Conservation (phyloP, 1,284 basidiomycete genomes). For the Hymenochaete sp. region DNA sequence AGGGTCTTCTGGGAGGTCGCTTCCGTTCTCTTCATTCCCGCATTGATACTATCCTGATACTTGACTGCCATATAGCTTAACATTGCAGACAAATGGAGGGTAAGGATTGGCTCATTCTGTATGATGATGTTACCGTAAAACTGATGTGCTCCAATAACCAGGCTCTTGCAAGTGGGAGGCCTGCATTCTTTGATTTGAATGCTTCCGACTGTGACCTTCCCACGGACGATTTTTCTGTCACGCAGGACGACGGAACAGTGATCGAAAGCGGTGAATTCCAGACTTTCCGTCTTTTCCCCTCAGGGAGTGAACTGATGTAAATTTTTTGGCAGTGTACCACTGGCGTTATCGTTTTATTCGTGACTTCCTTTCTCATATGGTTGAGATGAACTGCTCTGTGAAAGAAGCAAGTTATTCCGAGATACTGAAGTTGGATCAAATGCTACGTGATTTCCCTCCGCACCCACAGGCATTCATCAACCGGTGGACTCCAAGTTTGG, state of each 20-base stretch:
- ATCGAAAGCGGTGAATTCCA: slow-evolving; percentile 8
- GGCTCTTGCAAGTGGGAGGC: slow-evolving; percentile 8
- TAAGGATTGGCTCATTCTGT: not conserved
- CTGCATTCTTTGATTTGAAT: slow-evolving; percentile 2
- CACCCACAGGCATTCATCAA: slow-evolving; percentile 2
- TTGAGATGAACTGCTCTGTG: slow-evolving; percentile 13
- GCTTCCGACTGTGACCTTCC: slow-evolving; percentile 13
- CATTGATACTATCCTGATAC: no score
- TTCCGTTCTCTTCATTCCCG: no score
- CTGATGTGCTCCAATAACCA: not conserved
- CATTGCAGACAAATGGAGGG: not conserved
- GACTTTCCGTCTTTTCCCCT: no score
- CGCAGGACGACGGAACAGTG: slow-evolving; percentile 5
- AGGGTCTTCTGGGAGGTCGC: slow-evolving; percentile 11
- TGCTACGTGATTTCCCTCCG: slow-evolving; percentile 13
- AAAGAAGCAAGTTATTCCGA: slow-evolving; percentile 17
- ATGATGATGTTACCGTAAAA: no score
- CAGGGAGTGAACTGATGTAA: not conserved
- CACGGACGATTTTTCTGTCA: not conserved
- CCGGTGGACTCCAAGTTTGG: no score
- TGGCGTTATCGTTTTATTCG: slow-evolving; percentile 16
- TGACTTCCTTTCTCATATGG: slow-evolving; percentile 14
- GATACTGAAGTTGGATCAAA: slow-evolving; percentile 18
- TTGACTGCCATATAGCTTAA: no score
- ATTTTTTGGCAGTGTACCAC: slow-evolving; percentile 3